Evolutionary conservation across 2,329 filamentous ascomycete species (phyloP).

Genomic region (Lachnellula hyalina): DNA sequence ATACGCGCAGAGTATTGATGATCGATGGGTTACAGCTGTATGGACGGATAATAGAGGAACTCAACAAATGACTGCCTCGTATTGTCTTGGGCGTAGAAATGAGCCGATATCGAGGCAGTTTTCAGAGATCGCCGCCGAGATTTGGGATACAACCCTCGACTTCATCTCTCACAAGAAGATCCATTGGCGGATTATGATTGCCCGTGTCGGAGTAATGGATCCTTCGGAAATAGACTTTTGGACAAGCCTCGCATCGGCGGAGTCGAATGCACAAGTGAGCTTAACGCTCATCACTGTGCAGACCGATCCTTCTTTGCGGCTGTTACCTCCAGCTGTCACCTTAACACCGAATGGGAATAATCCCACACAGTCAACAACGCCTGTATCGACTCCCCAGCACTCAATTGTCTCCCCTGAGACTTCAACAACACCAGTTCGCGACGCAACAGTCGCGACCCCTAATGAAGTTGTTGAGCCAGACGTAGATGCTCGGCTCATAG

Average conservation of each 20-base stretch:
- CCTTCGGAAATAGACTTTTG: constrained; percentile 58
- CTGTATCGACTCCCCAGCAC: constrained; percentile 61
- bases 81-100: constrained; percentile 61
- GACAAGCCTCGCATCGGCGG: constrained; percentile 47
- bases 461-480: constrained; percentile 48
- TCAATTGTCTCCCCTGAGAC: constrained; percentile 54
- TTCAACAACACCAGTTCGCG: constrained; percentile 32
- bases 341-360: constrained; percentile 40
- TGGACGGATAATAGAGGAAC: constrained; percentile 77
- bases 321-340: constrained; percentile 51
- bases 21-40: constrained; percentile 71
- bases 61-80: constrained; percentile 67
- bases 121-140: constrained; percentile 63
- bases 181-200: constrained; percentile 72
- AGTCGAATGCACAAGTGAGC: constrained; percentile 45
- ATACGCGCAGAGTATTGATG: constrained; percentile 70
- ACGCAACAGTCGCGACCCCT: constrained; percentile 16
- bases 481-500: constrained; percentile 63
- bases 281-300: constrained; percentile 61
- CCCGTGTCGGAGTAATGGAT: constrained; percentile 65
- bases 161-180: constrained; percentile 65
- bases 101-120: constrained; percentile 48
- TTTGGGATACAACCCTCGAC: constrained; percentile 74
- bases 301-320: constrained; percentile 57
- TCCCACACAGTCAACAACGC: constrained; percentile 44